A percentile compares a stretch with the other conserved stretches of the same genome.
These are phyloP conservation scores for Apiotrichum akiyoshidainum DNA, from an alignment of 1,284 basidiomycete genomes.

Conservation along the genomic window DNA sequence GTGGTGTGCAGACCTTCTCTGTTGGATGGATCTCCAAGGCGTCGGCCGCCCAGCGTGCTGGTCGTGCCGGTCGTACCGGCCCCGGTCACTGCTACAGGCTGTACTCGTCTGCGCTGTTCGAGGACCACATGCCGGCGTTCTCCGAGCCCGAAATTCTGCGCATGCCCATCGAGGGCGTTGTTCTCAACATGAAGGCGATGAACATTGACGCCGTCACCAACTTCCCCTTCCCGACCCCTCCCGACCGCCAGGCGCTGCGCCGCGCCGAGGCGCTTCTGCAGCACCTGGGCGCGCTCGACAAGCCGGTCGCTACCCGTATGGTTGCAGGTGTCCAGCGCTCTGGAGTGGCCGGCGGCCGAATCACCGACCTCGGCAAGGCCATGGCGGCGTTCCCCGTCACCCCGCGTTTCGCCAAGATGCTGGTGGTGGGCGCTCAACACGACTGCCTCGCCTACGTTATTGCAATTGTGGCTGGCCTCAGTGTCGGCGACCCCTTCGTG, in stretches of 20 bases:
- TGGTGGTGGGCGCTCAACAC: constrained; percentile 87
- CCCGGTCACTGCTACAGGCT: constrained; percentile 76
- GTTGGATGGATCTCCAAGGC: constrained; percentile 74
- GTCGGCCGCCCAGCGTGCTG: constrained; percentile 67
- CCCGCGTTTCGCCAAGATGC: constrained; percentile 90
- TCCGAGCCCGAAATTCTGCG: constrained; percentile 88
- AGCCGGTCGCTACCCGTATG: constrained; percentile 49
- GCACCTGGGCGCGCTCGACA: constrained; percentile 76
- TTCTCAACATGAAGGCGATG: constrained; percentile 99
- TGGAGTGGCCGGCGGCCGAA: constrained; percentile 58
- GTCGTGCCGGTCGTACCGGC: constrained; percentile 72
- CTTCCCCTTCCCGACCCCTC: constrained; percentile 97
- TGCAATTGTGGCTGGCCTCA: constrained; percentile 84
- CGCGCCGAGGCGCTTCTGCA: constrained; percentile 79
- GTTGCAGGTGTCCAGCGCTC: constrained; percentile 42
- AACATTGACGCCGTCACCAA: constrained; percentile 94
- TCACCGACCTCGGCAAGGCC: constrained; percentile 81
- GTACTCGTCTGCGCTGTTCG: constrained; percentile 73
- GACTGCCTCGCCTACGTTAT: constrained; percentile 89
- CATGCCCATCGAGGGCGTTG: constrained; percentile 94
- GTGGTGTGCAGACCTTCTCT: constrained; percentile 68
- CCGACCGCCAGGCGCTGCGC: constrained; percentile 71
- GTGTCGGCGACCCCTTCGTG: constrained; percentile 94
- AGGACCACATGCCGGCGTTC: constrained; percentile 86
- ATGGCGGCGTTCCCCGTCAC: constrained; percentile 94